Base-by-base conservation (phyloP, 768 basidiomycete genomes). In the Flagelloscypha sp. region DNA sequence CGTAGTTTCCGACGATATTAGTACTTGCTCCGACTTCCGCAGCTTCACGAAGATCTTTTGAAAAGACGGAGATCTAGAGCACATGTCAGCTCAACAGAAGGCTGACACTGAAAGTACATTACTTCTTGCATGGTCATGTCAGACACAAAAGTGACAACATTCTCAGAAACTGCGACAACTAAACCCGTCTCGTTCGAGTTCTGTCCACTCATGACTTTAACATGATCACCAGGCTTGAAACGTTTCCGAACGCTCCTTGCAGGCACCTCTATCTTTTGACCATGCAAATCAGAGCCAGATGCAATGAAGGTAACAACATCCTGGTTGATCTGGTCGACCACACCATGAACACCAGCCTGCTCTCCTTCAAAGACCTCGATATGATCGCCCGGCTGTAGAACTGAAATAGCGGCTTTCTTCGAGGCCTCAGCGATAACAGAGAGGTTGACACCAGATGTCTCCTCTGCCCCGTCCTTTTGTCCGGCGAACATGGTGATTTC, bases 341-440 rank as follows among this genome's bases (percentile, higher is more conserved):
- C 74, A 58, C 95, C 95, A 43, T 89, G 79, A 7, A 95, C 74
- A 42, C 95, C 95, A 6, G 84, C 70, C 54, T 97, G 92, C 58
- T 97, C 92, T 27, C 95, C 95, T 55, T 97, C 92, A 48, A 92
- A 92, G 10, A 98, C 89, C 54, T 99, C 95, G 30, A 99, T 79
- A 46, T 90, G 87, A 60, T 99, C 95, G 31, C 95, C 95, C 0
- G 95, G 95, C 53, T 95, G 90, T n/a, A 99, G 65, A 6, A 90
- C 88, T 8, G 85, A 76, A 22, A 90, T 84, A n/a, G 90, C 87
- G 5, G 87, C 81, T 52, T 88, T 92, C 30, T 82, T 68, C 2
- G 93, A 86, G 3, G 89, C 88, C 55, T 94, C 93, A 0, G 90
- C 90, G 40, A 98, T 92, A 33, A 86, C 75, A 10, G 84, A 84